phyloP scores from a whole-genome alignment of 306 rosid species.

The Prunus davidiana region DNA sequence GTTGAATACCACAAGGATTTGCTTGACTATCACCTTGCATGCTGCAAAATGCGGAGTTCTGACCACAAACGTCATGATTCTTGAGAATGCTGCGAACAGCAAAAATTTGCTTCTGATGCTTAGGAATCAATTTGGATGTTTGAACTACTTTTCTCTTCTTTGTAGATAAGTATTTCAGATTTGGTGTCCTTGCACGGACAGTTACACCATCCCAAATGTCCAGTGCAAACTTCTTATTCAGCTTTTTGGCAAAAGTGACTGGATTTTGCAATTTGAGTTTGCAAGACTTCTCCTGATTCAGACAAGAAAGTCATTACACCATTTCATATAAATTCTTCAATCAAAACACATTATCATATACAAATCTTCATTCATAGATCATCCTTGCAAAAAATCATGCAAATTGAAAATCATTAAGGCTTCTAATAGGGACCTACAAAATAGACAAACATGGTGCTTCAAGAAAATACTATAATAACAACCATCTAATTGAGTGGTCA shows the following conservation, averaged over 20 bases:
- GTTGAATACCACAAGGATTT: slow-evolving; percentile 30
- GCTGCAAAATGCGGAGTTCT: slow-evolving; percentile 34
- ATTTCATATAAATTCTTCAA: slow-evolving; percentile 9
- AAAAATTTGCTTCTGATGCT: slow-evolving; percentile 37
- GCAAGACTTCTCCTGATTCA: slow-evolving; percentile 49
- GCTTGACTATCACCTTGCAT: slow-evolving; percentile 36
- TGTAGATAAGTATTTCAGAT: slow-evolving; percentile 36
- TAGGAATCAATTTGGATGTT: slow-evolving; percentile 25
- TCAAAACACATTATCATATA: slow-evolving; percentile 4
- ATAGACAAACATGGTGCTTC: too few relatives aligned
- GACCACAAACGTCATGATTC: slow-evolving; percentile 42
- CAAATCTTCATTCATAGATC: not conserved
- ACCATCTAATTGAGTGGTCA: too few relatives aligned
- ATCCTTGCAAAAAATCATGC: too few relatives aligned
- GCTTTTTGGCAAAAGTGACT: slow-evolving; percentile 41
- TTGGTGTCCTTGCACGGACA: slow-evolving; percentile 40
- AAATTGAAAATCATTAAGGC: too few relatives aligned
- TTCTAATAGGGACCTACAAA: too few relatives aligned
- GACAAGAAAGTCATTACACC: slow-evolving; percentile 20
- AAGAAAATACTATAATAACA: too few relatives aligned
- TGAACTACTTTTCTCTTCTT: slow-evolving; percentile 36
- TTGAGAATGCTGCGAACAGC: slow-evolving; percentile 56
- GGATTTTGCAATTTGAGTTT: slow-evolving; percentile 40
- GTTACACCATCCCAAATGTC: slow-evolving; percentile 36
- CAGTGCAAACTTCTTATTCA: slow-evolving; percentile 19